Base-by-base conservation (phyloP, 1,139 yeast genomes). In the Yamadazyma oceani region DNA sequence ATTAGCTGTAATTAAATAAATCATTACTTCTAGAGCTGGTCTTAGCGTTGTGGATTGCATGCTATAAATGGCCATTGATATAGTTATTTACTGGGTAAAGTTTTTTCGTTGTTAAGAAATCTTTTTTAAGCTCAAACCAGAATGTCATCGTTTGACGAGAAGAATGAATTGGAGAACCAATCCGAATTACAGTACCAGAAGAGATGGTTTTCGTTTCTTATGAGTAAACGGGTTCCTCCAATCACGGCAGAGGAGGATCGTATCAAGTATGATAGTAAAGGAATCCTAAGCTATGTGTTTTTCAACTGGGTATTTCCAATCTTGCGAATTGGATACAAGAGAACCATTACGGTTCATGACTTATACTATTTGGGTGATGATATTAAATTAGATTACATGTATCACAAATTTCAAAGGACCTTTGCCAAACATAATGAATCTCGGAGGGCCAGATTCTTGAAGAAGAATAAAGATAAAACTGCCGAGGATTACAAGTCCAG, bases 321-420 rank as follows among this genome's bases (percentile, higher is more conserved):
- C 4, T 51, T 84, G 54, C 66, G 62, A 27, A 73, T 73, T 3
- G 94, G 95, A 1, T 85, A 85, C 53, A 71, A 73, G 41, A 69
- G 94, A 49, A 80, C 86, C 0, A 58, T 85, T 24, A 78, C 78
- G 35, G 76, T 78, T 6, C 73, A 75, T 35, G 95, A 85, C 58
- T 57, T 85, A 39, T 84, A 68, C 59, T 61, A 60, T 31, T 64
- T 85, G 37, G 72, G 75, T 9, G 73, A 69, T n/a, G 73, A 77
- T 16, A 59, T 79, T 44, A 66, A 74, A 36, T 79, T 83, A n/a
- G 81, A 81, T 14, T 22, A 46, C 33, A 55, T 78, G 42, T 62
- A 74, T 25, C 58, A 50, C 2, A 41, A 37, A 14, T 66, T 63
- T 38, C 34, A 66, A 28, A 39, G 39, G 3, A 53, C 68, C 46